Conservation (phyloP, 306 rosid genomes). For the Elaeagnus macrophylla region DNA sequence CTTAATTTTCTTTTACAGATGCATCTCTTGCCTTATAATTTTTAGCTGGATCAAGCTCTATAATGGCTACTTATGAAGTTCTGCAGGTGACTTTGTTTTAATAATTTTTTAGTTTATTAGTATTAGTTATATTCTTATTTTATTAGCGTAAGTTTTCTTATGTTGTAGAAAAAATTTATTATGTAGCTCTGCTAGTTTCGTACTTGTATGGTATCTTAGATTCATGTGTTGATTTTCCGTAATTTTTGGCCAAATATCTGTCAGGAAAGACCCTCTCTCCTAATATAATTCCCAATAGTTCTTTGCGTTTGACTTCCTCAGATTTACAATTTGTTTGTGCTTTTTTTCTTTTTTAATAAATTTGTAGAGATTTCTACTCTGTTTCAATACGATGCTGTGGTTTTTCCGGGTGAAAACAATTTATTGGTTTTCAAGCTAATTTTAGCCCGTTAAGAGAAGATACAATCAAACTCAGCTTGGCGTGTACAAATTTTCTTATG, state of each 20-base stretch:
- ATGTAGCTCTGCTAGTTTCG: no score
- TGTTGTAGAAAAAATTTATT: no score
- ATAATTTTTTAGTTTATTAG: slow-evolving; percentile 2
- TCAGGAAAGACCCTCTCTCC: no score
- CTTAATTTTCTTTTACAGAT: not conserved
- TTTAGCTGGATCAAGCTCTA: slow-evolving; percentile 35
- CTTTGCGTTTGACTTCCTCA: not conserved
- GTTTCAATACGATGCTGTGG: slow-evolving; percentile 18
- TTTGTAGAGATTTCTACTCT: not conserved
- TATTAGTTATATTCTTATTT: not conserved
- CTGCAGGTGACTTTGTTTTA: slow-evolving; percentile 25
- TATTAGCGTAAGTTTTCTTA: not conserved
- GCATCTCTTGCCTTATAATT: slow-evolving; percentile 10
- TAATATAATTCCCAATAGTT: no score
- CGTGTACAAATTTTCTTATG: slow-evolving; percentile 2
- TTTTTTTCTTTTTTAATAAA: not conserved
- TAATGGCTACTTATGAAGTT: slow-evolving; percentile 39
- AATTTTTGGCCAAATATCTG: no score
- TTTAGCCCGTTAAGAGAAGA: slow-evolving; percentile 20
- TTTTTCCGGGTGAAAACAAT: slow-evolving; percentile 26
- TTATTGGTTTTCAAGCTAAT: slow-evolving; percentile 21
- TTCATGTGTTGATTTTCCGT: no score
- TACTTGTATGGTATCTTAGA: no score
- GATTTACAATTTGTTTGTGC: not conserved
- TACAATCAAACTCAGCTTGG: slow-evolving; percentile 14